Conservation (phyloP, 371 early-diverging fungal genomes). For the Rhizomucor miehei region DNA sequence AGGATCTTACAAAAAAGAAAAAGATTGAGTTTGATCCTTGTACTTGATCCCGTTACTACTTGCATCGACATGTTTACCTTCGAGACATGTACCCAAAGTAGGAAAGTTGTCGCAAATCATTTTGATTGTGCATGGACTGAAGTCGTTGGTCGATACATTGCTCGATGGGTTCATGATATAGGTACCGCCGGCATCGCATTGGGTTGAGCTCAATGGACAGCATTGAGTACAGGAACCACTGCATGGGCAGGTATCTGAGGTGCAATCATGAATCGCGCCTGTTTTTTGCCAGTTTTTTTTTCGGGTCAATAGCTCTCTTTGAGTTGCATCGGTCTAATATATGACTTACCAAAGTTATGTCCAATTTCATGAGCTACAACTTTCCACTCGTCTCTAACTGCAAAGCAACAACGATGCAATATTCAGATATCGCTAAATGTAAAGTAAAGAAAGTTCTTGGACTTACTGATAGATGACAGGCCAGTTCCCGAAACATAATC, state of each 20-base stretch:
- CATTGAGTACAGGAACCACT: slow-evolving; percentile 52
- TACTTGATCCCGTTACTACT: not conserved
- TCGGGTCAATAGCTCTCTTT: not conserved
- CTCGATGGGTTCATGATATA: slow-evolving; percentile 87
- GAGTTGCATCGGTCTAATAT: no score
- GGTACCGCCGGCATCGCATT: slow-evolving; percentile 75
- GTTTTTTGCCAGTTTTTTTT: slow-evolving; percentile 7
- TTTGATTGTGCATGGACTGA: slow-evolving; percentile 79
- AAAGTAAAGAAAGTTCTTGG: no score
- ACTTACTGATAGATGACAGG: slow-evolving; percentile 75
- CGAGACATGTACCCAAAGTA: slow-evolving; percentile 55
- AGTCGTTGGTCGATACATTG: slow-evolving; percentile 61
- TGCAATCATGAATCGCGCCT: slow-evolving; percentile 74
- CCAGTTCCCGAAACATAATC: slow-evolving; percentile 81
- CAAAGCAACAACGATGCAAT: no score
- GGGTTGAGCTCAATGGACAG: slow-evolving; percentile 59
- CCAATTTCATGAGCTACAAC: slow-evolving; percentile 96
- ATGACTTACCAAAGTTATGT: slow-evolving; percentile 78
- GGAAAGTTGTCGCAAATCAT: slow-evolving; percentile 63
- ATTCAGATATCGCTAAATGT: not conserved
- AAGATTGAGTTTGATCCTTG: not conserved
- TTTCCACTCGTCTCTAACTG: slow-evolving; percentile 86
- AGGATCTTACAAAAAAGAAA: slow-evolving; percentile 46
- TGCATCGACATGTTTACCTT: slow-evolving; percentile 29
- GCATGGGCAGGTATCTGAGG: slow-evolving; percentile 55